Base-by-base conservation (phyloP, 306 rosid genomes). In the Argentina anserina region DNA sequence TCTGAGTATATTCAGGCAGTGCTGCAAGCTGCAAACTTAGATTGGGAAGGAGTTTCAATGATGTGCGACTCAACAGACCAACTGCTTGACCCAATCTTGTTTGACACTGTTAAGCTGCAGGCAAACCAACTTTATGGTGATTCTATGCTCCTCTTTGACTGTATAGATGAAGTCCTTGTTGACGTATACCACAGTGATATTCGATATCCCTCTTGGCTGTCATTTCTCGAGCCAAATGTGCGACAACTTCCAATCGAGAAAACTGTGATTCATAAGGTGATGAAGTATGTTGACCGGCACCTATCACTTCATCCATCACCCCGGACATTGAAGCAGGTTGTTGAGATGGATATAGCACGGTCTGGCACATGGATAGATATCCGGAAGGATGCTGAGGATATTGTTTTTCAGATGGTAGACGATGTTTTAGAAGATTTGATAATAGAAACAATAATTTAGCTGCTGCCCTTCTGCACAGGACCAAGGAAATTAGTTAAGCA, bases 361-460 rank as follows among this genome's bases (percentile, higher is more conserved):
- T 74, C 78, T 41, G 82, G 77, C 46, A 58, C 88, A 43, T 89
- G 98, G 98, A 69, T 86, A 52, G 73, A 81, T 73, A 69, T 69
- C 71, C 73, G 73, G 39, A 69, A 31, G 56, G 91, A 84, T 68
- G 66, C 46, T 45, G 84, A 86, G 82, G 86, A 80, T 33, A 53
- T 81, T 15, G 79, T 76, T 58, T 53, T 56, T 23, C 87, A 87
- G 70, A 67, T 83, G 65, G 86, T 75, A 41, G 87, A 84, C 74
- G 71, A 74, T 46, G 81, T 83, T 80, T 81, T 93, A 45, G 86
- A 83, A 76, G 84, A 84, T 23, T 67, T 91, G 65, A 62, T 88
- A 10, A 58, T 78, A 81, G 97, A 91, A 79, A 76, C 86, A 31
- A 75, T 83, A 28, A 61, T 62, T 71, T 26, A 52, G 58, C 28